Evolutionary conservation across 2,329 filamentous ascomycete genomes (phyloP).

Genomic region (Colletotrichum tropicicola): DNA sequence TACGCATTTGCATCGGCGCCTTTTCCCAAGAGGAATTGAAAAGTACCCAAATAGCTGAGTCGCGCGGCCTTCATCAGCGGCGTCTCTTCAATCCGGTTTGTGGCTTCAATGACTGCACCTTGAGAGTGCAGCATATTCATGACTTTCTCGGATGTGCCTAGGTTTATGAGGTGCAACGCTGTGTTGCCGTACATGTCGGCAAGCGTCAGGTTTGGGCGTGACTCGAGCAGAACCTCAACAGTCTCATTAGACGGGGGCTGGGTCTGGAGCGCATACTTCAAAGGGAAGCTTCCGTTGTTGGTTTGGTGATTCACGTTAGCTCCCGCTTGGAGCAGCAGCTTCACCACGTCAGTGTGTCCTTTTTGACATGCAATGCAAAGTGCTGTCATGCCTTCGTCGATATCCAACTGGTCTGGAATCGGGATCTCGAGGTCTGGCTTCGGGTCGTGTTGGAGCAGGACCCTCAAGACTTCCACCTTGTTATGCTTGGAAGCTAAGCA

Average conservation of each 20-base stretch:
- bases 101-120: constrained; percentile 20
- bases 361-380: constrained; percentile 20
- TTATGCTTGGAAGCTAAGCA: constrained; percentile 15
- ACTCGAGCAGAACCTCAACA: constrained; percentile 3
- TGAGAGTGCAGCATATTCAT: constrained; percentile 18
- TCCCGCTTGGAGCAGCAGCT: constrained; percentile 28
- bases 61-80: constrained; percentile 10
- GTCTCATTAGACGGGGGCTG: not conserved
- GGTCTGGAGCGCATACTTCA: not conserved
- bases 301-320: constrained; percentile 29
- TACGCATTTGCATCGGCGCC: not conserved
- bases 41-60: not conserved
- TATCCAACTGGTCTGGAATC: not conserved
- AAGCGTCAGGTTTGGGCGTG: constrained; percentile 9
- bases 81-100: constrained; percentile 21
- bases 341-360: constrained; percentile 2
- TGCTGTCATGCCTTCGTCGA: constrained; percentile 20
- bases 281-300: not conserved
- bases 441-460: constrained; percentile 17
- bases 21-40: not conserved
- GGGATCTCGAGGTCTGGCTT: constrained; percentile 24
- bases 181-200: constrained; percentile 13
- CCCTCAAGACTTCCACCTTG: constrained; percentile 6
- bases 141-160: not conserved
- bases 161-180: constrained; percentile 7